Evolutionary conservation across 2,329 filamentous ascomycete genomes (phyloP).

Genomic region (Aspergillus melleus): DNA sequence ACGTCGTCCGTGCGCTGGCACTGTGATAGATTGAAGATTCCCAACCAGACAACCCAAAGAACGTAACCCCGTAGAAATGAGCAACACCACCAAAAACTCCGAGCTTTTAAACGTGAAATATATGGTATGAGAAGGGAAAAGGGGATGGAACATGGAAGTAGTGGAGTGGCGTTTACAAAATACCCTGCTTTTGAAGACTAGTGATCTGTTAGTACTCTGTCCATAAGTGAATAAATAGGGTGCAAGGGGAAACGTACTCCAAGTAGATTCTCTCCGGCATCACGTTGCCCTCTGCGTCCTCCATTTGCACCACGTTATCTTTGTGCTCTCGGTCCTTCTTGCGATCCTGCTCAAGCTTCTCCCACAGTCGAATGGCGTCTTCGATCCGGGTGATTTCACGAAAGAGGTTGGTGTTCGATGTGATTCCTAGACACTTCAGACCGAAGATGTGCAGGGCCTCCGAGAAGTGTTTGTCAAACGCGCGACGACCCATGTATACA

Average conservation of each 20-base stretch:
- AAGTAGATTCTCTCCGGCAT: constrained; percentile 99
- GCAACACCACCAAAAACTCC: constrained; percentile 32
- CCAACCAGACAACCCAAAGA: constrained; percentile 18
- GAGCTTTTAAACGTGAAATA: constrained; percentile 24
- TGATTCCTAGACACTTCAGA: constrained; percentile 89
- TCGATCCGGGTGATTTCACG: constrained; percentile 91
- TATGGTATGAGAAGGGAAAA: constrained; percentile 11
- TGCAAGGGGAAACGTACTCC: constrained; percentile 52
- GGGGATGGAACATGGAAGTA: background rate
- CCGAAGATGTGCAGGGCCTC: constrained; percentile 92
- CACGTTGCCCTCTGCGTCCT: constrained; percentile 94
- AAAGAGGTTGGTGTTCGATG: constrained; percentile 79
- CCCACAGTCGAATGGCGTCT: constrained; percentile 85
- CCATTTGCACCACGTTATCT: constrained; percentile 94
- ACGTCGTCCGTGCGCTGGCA: constrained; percentile 8
- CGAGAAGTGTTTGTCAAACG: constrained; percentile 98
- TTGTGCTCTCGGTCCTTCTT: constrained; percentile 73
- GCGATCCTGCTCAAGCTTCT: constrained; percentile 85
- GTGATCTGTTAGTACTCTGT: constrained; percentile 23
- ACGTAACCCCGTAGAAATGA: constrained; percentile 13
- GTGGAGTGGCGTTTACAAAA: constrained; percentile 56
- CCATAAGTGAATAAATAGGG: background rate
- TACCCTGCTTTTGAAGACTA: constrained; percentile 79
- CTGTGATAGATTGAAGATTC: constrained; percentile 5
- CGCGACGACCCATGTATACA: constrained; percentile 95